Conservation (phyloP, 2,329 filamentous ascomycete genomes). For the Phialophora verrucosa region DNA sequence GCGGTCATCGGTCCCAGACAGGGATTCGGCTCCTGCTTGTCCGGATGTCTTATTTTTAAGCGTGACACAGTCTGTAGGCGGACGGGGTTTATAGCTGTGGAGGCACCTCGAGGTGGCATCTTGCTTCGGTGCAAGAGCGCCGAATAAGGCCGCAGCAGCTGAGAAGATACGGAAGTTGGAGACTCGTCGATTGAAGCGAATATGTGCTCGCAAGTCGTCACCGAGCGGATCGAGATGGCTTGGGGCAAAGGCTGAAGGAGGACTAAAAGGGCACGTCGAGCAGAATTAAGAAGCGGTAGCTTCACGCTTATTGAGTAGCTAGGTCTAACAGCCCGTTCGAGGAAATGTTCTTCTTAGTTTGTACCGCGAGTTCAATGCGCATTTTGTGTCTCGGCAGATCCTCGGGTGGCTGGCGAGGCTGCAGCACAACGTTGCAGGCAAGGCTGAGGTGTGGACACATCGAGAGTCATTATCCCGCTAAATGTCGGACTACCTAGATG, state of each 20-base stretch:
- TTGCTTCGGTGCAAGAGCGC: slow-evolving; percentile 19
- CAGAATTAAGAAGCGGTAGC: not conserved
- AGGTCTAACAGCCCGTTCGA: not conserved
- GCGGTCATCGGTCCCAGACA: slow-evolving; percentile 71
- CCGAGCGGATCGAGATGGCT: not conserved
- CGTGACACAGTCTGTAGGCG: slow-evolving; percentile 56
- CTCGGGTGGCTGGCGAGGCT: slow-evolving; percentile 7
- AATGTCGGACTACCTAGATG: not conserved
- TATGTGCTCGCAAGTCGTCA: not conserved
- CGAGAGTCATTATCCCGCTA: not conserved
- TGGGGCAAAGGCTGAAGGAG: not conserved
- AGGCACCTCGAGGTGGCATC: slow-evolving; percentile 53
- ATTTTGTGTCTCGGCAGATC: slow-evolving; percentile 11
- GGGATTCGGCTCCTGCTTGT: slow-evolving; percentile 66
- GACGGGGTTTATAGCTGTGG: slow-evolving; percentile 53
- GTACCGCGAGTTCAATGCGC: not conserved
- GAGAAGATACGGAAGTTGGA: not conserved
- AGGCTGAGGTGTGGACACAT: not conserved
- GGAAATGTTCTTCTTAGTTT: not conserved
- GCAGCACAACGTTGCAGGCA: not conserved
- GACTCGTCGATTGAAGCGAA: not conserved
- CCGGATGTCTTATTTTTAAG: slow-evolving; percentile 68
- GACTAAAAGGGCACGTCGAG: not conserved
- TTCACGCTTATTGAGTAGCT: not conserved
- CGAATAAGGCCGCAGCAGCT: not conserved